Percentiles rank a stretch among this genome's conserved stretches.
phyloP scores from a whole-genome alignment of 257 asterid species.

The Scutellaria galericulata region DNA sequence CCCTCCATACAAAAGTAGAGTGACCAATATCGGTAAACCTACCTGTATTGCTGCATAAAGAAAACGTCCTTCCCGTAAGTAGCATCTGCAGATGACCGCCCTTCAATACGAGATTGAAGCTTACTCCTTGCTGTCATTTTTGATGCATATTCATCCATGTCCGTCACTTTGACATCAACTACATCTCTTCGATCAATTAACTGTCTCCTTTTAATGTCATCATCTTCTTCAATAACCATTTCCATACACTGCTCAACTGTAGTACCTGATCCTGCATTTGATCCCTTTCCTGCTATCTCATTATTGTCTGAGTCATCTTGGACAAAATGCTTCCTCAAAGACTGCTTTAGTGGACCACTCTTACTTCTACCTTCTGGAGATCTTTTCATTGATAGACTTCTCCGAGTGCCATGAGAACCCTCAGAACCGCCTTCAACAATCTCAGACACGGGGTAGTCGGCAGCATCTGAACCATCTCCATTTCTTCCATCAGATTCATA shows the following conservation, averaged over 20 bases:
- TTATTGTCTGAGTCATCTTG: conserved; percentile 42
- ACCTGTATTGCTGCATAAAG: conserved; percentile 59
- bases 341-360: conserved; percentile 36
- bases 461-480: conserved; percentile 60
- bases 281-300: conserved; percentile 49
- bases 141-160: conserved; percentile 46
- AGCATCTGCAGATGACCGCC: conserved; percentile 44
- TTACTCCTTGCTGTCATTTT: conserved; percentile 48
- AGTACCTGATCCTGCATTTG: conserved; percentile 63
- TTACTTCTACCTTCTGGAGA: conserved; percentile 38
- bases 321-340: conserved; percentile 40
- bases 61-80: conserved; percentile 44
- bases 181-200: conserved; percentile 40
- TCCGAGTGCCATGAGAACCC: conserved; percentile 53
- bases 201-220: conserved; percentile 40
- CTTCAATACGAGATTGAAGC: conserved; percentile 61
- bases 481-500: conserved; percentile 83
- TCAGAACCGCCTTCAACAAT: conserved; percentile 65
- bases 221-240: conserved; percentile 41
- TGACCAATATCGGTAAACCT: background rate
- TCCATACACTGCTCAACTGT: conserved; percentile 50
- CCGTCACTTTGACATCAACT: conserved; percentile 41
- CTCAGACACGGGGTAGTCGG: conserved; percentile 55
- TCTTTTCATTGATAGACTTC: conserved; percentile 33
- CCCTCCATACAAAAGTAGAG: background rate